Evolutionary conservation across 108 stramenopile genomes (phyloP).

Genomic region (Fistulifera pelliculosa): DNA sequence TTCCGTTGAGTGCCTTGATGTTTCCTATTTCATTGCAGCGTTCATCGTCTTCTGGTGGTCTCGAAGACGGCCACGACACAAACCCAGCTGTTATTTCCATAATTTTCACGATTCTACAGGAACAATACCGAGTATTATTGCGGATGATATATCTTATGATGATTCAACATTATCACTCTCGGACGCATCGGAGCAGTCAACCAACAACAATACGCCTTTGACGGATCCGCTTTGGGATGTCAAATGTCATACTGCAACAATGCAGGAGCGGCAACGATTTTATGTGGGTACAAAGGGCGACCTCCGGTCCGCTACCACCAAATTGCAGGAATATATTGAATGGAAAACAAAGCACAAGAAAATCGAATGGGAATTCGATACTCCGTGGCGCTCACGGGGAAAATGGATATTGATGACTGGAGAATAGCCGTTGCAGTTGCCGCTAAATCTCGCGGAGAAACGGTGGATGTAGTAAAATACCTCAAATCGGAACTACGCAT

Average conservation of each 20-base stretch:
- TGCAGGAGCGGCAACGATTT: constrained; percentile 30
- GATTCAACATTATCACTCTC: no score
- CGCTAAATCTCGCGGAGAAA: constrained; percentile 15
- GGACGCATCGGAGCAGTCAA: no score
- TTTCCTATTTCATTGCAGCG: no score
- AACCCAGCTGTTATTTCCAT: no score
- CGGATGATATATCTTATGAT: no score
- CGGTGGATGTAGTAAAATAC: constrained; percentile 5
- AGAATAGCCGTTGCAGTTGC: constrained; percentile 18
- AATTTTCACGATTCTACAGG: no score
- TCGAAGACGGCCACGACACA: no score
- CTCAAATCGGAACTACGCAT: constrained; percentile 16
- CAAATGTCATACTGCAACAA: constrained; percentile 14
- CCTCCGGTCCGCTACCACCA: constrained; percentile 4
- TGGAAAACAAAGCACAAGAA: constrained; percentile 21
- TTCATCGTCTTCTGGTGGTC: no score
- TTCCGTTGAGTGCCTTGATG: no score
- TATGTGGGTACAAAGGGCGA: constrained; percentile 16
- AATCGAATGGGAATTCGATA: constrained; percentile 4
- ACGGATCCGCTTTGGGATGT: no score
- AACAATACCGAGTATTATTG: no score
- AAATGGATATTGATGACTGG: constrained; percentile 26
- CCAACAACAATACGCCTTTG: no score
- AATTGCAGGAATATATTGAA: constrained; percentile 19
- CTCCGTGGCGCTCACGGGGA: constrained; percentile 3